Conservation (phyloP, 2,329 filamentous ascomycete species). For the Colletotrichum musae region DNA sequence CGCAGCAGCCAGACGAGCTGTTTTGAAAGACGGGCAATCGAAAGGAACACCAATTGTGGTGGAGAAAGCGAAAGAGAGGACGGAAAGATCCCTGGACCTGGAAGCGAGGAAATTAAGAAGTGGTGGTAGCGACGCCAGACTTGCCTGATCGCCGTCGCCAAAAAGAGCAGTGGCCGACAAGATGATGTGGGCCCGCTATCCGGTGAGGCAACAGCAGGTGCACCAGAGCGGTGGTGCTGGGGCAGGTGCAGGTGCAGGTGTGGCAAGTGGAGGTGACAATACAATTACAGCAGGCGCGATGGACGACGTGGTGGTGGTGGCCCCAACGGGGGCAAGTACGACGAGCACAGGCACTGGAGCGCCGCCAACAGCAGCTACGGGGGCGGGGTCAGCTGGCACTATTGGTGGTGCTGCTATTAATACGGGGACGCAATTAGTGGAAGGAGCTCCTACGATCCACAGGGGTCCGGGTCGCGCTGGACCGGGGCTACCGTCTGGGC, state of each 20-base stretch:
- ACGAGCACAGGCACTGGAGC: not conserved
- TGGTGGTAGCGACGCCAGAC: constrained; percentile 16
- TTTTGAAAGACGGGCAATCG: too few species aligned
- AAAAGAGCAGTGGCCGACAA: not conserved
- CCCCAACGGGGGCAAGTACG: too few species aligned
- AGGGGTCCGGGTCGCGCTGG: constrained; percentile 17
- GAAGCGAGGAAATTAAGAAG: constrained; percentile 23
- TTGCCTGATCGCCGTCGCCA: constrained; percentile 19
- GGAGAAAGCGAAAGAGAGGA: too few species aligned
- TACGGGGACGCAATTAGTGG: constrained; percentile 35
- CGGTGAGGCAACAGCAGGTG: constrained; percentile 11
- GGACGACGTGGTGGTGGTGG: too few species aligned
- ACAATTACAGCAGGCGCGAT: not conserved
- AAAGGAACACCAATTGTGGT: too few species aligned
- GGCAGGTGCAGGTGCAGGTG: not conserved
- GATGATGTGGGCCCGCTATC: constrained; percentile 20
- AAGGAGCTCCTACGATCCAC: constrained; percentile 9
- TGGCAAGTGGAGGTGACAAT: not conserved
- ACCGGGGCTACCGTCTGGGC: not conserved
- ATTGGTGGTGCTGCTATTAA: not conserved
- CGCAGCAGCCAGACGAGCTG: too few species aligned
- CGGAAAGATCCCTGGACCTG: not conserved
- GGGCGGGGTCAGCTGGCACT: constrained; percentile 17
- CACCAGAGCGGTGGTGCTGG: too few species aligned
- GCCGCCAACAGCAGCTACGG: constrained; percentile 5